A percentile compares a stretch with the other conserved stretches of the same genome.
Evolutionary conservation across 2,329 filamentous ascomycete species (phyloP).

Genomic region (Cercospora sp.): DNA sequence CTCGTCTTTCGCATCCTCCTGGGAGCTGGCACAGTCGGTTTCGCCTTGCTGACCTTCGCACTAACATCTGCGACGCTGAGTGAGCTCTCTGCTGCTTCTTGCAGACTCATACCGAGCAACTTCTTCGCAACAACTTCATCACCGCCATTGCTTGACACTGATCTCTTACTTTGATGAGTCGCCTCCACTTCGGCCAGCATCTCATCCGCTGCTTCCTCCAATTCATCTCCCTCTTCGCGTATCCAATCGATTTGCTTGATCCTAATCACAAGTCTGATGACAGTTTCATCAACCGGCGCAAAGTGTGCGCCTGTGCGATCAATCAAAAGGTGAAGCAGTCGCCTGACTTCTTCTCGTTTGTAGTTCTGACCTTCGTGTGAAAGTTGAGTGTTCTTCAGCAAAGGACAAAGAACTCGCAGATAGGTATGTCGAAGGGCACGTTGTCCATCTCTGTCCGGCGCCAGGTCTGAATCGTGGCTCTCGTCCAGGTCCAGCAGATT

Average conservation of each 20-base stretch:
- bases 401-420: slow-evolving; percentile 83
- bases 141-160: not conserved
- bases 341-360: slow-evolving; percentile 81
- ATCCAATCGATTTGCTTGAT: slow-evolving; percentile 53
- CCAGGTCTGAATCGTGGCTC: slow-evolving; percentile 43
- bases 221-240: slow-evolving; percentile 38
- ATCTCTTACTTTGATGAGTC: slow-evolving; percentile 21
- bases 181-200: slow-evolving; percentile 27
- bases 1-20: slow-evolving; percentile 56
- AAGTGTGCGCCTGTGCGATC: slow-evolving; percentile 61
- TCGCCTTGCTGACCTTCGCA: slow-evolving; percentile 72
- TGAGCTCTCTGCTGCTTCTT: slow-evolving; percentile 68
- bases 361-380: slow-evolving; percentile 78
- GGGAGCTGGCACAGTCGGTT: slow-evolving; percentile 78
- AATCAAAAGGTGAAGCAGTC: slow-evolving; percentile 69
- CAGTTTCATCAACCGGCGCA: slow-evolving; percentile 77
- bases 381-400: slow-evolving; percentile 89
- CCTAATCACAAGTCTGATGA: slow-evolving; percentile 72
- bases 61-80: slow-evolving; percentile 68
- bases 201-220: slow-evolving; percentile 32
- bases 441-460: slow-evolving; percentile 35
- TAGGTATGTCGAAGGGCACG: slow-evolving; percentile 82
- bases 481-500: slow-evolving; percentile 96
- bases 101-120: slow-evolving; percentile 70
- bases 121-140: slow-evolving; percentile 48